Base-by-base conservation (phyloP, 352 stramenopile species). In the Peronospora destructor region DNA sequence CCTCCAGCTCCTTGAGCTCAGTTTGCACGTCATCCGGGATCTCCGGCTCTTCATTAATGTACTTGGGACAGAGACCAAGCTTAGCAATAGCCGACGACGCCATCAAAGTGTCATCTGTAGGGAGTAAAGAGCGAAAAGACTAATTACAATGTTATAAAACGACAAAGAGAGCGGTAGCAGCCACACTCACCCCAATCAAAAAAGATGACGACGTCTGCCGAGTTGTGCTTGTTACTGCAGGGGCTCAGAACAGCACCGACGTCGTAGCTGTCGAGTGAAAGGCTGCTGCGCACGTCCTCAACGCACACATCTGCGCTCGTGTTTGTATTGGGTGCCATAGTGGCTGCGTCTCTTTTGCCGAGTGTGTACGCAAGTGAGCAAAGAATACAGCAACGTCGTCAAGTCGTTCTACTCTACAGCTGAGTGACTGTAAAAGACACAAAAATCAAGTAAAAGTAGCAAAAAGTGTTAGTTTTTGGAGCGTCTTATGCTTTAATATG, bases 51-150 rank as follows among this genome's bases (percentile, higher is more conserved):
- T 91, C 80, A 37, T 91, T 87, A 60, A 89, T 73, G 62, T 84
- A 91, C 69, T 91, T 91, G 47, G 80, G 80, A 45, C 80, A 87
- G 17, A 91, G 59, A 0, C 80, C 80, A 21, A 83, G 68, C 62
- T 87, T 86, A 45, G 77, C 80, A 49, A 91, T 85, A 39, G 73
- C 77, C 14, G 77, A 86, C 35, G 80, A 91, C 23, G 80, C 80
- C 76, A 91, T 77, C 28, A 91, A 45, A 26, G 80, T 91, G 53
- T 91, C 80, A 42, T 91, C 80, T 91, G 21, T 63, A 5, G 29
- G 25, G 29, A 49, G 23, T 33, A 59, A 49, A 47, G 21, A 8
- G 40, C 53, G 28, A 62, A 38, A 48, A 51, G 16, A 30, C 12
- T 30, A 43, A 6, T 19, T n/a, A 32, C 26, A 23, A 30, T 10